Evolutionary conservation across 306 rosid species (phyloP).

Genomic region (Vigna nakashimae): DNA sequence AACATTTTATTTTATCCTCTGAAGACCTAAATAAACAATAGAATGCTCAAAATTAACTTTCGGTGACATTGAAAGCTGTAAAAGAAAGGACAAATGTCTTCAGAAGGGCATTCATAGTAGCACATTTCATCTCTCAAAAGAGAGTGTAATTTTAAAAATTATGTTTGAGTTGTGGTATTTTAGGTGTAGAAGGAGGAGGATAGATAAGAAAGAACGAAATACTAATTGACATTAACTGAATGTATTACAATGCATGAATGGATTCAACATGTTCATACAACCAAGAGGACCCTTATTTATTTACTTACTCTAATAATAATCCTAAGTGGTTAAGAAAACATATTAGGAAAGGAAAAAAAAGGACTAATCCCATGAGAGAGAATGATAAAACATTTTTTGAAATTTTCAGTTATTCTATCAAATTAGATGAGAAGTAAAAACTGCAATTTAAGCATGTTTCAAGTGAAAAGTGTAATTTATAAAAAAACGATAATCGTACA

Average conservation of each 20-base stretch:
- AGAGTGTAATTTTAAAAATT: background rate
- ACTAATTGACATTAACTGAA: background rate
- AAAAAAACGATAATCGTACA: background rate
- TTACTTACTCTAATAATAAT: background rate
- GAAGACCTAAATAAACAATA: background rate
- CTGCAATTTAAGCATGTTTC: constrained; percentile 11
- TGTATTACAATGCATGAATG: background rate
- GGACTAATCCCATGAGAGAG: background rate
- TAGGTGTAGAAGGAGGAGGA: background rate
- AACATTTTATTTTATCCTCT: background rate
- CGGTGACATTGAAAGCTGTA: background rate
- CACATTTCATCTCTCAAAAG: background rate
- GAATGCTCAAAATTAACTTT: constrained; percentile 3
- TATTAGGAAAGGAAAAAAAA: background rate
- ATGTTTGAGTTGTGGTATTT: background rate
- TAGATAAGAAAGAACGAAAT: background rate
- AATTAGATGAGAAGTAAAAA: background rate
- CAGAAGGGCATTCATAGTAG: background rate
- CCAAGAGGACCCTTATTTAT: background rate
- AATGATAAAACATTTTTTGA: background rate
- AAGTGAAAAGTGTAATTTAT: background rate
- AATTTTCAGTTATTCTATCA: background rate
- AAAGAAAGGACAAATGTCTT: constrained; percentile 5
- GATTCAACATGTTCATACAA: background rate
- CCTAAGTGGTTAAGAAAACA: background rate